A percentile compares a stretch with the other conserved stretches of the same genome.
Evolutionary conservation across 129 eudicot genomes (phyloP).

Genomic region (Sambucus nigra): DNA sequence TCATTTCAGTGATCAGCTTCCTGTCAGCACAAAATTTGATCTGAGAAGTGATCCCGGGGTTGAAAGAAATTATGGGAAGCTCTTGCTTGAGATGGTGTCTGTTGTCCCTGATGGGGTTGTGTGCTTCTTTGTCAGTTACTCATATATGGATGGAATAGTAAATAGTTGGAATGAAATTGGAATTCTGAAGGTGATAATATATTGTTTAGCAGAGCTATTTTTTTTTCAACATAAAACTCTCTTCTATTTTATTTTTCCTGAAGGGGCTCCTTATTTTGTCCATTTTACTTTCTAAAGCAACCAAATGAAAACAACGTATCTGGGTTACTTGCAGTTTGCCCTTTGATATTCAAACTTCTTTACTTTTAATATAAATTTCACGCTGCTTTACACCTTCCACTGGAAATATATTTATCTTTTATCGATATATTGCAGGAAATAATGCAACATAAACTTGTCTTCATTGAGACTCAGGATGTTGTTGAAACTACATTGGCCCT

Average conservation of each 20-base stretch:
- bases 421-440: constrained; percentile 51
- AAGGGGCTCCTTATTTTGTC: neutral
- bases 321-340: neutral
- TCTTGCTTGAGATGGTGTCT: constrained; percentile 94
- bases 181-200: constrained; percentile 74
- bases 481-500: constrained; percentile 97
- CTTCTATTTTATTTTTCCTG: neutral
- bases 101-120: constrained; percentile 99
- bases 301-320: neutral
- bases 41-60: constrained; percentile 98
- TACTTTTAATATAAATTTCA: neutral
- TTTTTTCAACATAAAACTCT: neutral
- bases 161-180: constrained; percentile 97
- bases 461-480: constrained; percentile 98
- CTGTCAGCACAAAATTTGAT: constrained; percentile 94
- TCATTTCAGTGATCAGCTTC: constrained; percentile 84
- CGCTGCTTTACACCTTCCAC: neutral
- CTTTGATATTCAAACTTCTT: neutral
- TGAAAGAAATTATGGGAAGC: constrained; percentile 93
- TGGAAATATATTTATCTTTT: neutral
- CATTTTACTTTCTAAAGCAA: constrained; percentile 7
- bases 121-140: constrained; percentile 95
- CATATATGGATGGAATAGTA: constrained; percentile 97
- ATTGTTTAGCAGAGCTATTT: too few relatives aligned
- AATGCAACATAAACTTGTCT: constrained; percentile 96